phyloP scores from a whole-genome alignment of 768 basidiomycete genomes.

The Amanita subjunquillea region DNA sequence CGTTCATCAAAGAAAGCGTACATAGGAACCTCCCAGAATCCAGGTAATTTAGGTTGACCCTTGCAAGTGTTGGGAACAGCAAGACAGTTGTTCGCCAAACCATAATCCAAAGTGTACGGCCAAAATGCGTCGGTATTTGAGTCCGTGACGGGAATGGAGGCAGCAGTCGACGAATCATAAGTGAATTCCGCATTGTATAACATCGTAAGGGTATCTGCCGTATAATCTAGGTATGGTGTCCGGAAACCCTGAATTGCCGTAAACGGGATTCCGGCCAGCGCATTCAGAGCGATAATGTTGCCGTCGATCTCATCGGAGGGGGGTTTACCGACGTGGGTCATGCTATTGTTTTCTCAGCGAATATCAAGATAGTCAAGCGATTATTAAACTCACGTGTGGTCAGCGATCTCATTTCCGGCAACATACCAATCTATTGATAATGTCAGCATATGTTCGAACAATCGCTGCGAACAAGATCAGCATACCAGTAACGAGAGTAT shows the following conservation, averaged over 20 bases:
- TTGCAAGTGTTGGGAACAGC: slow-evolving; percentile 44
- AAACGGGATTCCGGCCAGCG: slow-evolving; percentile 69
- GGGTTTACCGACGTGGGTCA: slow-evolving; percentile 68
- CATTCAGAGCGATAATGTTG: slow-evolving; percentile 70
- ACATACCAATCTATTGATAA: slow-evolving; percentile 56
- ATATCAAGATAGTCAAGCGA: background rate
- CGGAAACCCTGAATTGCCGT: slow-evolving; percentile 61
- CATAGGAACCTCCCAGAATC: slow-evolving; percentile 84
- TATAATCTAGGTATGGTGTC: slow-evolving; percentile 65
- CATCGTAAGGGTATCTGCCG: slow-evolving; percentile 46
- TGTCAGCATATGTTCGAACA: background rate
- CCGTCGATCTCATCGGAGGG: slow-evolving; percentile 61
- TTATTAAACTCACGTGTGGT: slow-evolving; percentile 48
- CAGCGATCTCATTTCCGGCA: slow-evolving; percentile 76
- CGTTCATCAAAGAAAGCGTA: slow-evolving; percentile 61
- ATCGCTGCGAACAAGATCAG: background rate
- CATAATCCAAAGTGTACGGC: slow-evolving; percentile 77
- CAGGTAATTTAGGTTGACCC: slow-evolving; percentile 62
- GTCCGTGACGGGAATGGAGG: slow-evolving; percentile 58
- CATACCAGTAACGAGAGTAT: slow-evolving; percentile 54
- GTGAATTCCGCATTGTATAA: slow-evolving; percentile 49
- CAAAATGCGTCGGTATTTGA: slow-evolving; percentile 65
- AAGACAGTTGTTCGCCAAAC: slow-evolving; percentile 72
- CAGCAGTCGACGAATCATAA: slow-evolving; percentile 58
- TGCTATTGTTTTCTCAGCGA: slow-evolving; percentile 28